These are phyloP conservation scores for Trichoderma oligosporum DNA, from an alignment of 2,329 filamentous ascomycete species.

Conservation along the genomic window DNA sequence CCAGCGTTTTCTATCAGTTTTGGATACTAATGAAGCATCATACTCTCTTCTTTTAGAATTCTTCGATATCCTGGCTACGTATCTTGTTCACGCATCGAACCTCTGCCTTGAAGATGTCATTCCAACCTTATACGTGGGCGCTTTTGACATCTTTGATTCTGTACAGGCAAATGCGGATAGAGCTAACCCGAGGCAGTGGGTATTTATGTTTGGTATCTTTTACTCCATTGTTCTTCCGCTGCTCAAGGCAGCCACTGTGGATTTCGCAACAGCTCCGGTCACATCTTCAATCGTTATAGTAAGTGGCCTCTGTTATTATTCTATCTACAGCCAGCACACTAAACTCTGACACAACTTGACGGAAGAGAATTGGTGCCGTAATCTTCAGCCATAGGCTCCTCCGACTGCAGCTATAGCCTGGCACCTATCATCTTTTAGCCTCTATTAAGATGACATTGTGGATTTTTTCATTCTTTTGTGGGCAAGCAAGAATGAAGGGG, in stretches of 20 bases:
- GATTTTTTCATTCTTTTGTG: constrained; percentile 9
- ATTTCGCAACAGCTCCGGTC: background rate
- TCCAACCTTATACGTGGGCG: background rate
- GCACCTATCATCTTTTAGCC: background rate
- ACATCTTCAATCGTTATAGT: background rate
- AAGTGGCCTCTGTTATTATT: background rate
- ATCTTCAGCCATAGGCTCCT: constrained; percentile 8
- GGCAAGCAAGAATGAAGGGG: background rate
- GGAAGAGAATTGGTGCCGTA: background rate
- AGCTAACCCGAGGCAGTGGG: background rate
- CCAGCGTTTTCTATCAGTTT: background rate
- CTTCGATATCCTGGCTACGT: constrained; percentile 6
- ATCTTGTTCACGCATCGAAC: constrained; percentile 2
- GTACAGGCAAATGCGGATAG: background rate
- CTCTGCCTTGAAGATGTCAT: background rate
- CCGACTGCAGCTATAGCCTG: background rate
- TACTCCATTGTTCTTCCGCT: constrained; percentile 5
- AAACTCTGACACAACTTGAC: background rate
- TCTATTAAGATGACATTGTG: background rate
- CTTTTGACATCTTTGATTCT: background rate
- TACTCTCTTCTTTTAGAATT: background rate
- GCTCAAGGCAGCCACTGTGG: constrained; percentile 1
- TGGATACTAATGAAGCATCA: background rate
- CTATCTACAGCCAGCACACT: background rate
- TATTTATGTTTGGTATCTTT: background rate